These are phyloP conservation scores for Erythrophleum fordii DNA, from an alignment of 306 rosid species.

Conservation along the genomic window DNA sequence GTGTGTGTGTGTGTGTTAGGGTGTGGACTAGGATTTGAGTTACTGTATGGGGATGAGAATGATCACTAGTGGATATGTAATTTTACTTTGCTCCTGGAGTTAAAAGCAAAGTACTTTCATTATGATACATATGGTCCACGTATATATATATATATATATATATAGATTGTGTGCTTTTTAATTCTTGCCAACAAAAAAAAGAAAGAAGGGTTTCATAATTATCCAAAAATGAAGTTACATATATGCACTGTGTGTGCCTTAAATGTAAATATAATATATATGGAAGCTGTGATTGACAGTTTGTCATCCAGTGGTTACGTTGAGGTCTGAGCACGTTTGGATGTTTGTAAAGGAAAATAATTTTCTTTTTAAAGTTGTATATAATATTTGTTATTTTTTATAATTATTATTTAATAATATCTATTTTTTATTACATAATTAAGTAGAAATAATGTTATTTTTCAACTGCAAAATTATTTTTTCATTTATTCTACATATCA, in stretches of 20 bases:
- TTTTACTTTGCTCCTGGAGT: neutral
- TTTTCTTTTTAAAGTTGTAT: too few relatives aligned
- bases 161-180: neutral
- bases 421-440: too few relatives aligned
- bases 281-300: neutral
- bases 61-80: slow-evolving; percentile 46
- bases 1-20: slow-evolving; percentile 16
- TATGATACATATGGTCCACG: neutral
- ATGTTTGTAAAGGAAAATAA: too few relatives aligned
- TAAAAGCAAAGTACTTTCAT: slow-evolving; percentile 1
- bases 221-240: neutral
- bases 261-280: neutral
- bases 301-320: too few relatives aligned
- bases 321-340: too few relatives aligned
- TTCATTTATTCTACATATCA: neutral
- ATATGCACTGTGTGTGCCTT: neutral
- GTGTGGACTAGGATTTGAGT: slow-evolving; percentile 27
- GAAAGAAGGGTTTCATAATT: neutral
- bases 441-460: too few relatives aligned
- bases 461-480: too few relatives aligned
- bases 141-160: neutral
- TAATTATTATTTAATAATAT: too few relatives aligned
- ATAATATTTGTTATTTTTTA: too few relatives aligned
- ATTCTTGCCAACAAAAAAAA: neutral
- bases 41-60: slow-evolving; percentile 39